These are phyloP conservation scores for Microbotryomycetes sp. DNA, from an alignment of 1,284 basidiomycete genomes.

Conservation along the genomic window DNA sequence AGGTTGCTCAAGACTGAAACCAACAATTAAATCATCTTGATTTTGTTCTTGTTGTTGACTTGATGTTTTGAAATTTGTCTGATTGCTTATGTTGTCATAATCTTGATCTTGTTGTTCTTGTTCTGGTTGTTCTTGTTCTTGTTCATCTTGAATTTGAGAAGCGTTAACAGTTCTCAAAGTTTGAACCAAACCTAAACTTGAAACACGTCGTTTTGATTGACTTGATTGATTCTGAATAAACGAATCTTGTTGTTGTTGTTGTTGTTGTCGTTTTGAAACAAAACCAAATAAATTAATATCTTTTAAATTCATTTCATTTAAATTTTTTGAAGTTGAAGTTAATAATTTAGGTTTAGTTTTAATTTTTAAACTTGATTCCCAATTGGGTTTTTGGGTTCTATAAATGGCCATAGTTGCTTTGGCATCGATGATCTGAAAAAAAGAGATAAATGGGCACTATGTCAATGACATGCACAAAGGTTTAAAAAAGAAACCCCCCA, in stretches of 20 bases:
- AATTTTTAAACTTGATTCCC: slow-evolving; percentile 55
- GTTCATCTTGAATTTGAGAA: slow-evolving; percentile 1
- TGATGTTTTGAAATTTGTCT: slow-evolving; percentile 20
- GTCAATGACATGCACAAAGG: slow-evolving; percentile 1
- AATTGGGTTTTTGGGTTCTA: slow-evolving; percentile 73
- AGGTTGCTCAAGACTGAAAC: slow-evolving; percentile 20
- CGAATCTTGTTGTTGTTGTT: neutral
- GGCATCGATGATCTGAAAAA: slow-evolving; percentile 74
- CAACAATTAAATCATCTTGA: slow-evolving; percentile 23
- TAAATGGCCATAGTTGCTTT: slow-evolving; percentile 94
- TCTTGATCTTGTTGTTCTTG: neutral
- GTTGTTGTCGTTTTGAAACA: neutral
- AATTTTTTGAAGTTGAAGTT: slow-evolving; percentile 8
- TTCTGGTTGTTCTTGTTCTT: slow-evolving; percentile 2
- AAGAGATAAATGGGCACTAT: slow-evolving; percentile 1
- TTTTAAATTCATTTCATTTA: neutral
- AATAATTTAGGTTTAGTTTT: slow-evolving; percentile 21
- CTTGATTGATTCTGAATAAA: neutral
- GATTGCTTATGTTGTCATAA: neutral
- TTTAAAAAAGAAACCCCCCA: too few relatives aligned
- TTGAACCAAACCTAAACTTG: neutral
- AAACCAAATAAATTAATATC: neutral
- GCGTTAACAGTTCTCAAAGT: too few relatives aligned
- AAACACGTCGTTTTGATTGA: neutral
- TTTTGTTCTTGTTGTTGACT: slow-evolving; percentile 21